These are phyloP conservation scores for Excoecaria agallocha DNA, from an alignment of 345 rosid genomes.

Conservation along the genomic window DNA sequence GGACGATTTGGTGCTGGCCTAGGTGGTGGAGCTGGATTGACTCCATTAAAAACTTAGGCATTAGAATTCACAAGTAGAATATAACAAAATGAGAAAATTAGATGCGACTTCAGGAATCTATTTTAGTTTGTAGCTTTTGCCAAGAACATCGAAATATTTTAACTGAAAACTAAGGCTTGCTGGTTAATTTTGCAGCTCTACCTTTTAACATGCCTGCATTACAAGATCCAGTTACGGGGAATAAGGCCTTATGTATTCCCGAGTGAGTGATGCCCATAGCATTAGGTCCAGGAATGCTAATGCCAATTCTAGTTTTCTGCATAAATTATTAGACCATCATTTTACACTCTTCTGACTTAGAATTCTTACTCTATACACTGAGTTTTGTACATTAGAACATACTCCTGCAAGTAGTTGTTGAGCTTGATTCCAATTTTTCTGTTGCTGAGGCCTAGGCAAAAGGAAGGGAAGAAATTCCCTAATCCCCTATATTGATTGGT, in stretches of 20 bases:
- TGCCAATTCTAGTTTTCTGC: conserved; percentile 19
- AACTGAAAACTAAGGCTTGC: too few species aligned
- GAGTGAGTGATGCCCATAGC: conserved; percentile 2
- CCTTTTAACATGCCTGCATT: conserved; percentile 14
- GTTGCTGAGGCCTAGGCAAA: conserved; percentile 11
- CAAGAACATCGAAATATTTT: too few species aligned
- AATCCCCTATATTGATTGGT: conserved; percentile 1
- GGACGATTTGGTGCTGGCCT: conserved; percentile 20
- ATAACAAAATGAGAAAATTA: not conserved
- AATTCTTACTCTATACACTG: not conserved
- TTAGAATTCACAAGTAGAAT: conserved; percentile 10
- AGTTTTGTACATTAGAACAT: conserved; percentile 1
- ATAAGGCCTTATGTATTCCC: conserved; percentile 1
- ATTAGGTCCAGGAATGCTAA: not conserved
- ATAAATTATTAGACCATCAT: conserved; percentile 1
- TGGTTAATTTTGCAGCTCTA: too few species aligned
- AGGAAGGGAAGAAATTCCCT: conserved; percentile 2
- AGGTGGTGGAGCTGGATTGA: conserved; percentile 4
- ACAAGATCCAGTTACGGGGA: conserved; percentile 7
- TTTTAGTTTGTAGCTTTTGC: too few species aligned
- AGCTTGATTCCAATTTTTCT: conserved; percentile 12
- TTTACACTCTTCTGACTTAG: not conserved
- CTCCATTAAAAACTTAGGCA: conserved; percentile 4
- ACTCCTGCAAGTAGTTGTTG: conserved; percentile 14
- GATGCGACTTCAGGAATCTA: too few species aligned